phyloP scores from a whole-genome alignment of 306 rosid species.

The Quercus glauca region DNA sequence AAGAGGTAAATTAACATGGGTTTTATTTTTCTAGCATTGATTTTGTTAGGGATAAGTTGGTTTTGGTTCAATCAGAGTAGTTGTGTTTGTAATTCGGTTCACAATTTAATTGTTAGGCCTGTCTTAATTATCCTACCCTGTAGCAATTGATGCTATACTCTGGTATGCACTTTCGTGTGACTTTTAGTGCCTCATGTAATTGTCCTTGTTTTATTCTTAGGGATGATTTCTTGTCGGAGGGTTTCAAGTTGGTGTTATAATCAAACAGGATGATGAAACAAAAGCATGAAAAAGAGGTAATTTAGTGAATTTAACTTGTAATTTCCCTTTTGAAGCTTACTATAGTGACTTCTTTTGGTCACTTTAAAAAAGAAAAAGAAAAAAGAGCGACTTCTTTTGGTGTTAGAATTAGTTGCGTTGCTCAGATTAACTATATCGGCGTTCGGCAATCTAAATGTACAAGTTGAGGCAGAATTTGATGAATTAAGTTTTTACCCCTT shows the following conservation, averaged over 20 bases:
- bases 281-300: not conserved
- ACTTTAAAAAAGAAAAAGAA: not conserved
- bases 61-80: slow-evolving; percentile 14
- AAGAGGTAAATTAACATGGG: slow-evolving; percentile 35
- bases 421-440: not conserved
- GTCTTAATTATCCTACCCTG: slow-evolving; percentile 3
- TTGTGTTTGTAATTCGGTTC: not conserved
- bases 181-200: not conserved
- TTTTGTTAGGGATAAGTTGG: not conserved
- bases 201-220: slow-evolving; percentile 29
- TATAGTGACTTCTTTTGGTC: not conserved
- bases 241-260: slow-evolving; percentile 56
- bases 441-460: too few species aligned
- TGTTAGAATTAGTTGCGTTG: not conserved
- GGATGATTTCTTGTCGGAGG: slow-evolving; percentile 60
- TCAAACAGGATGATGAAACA: not conserved
- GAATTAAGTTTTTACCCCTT: not conserved
- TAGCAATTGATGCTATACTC: not conserved
- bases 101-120: slow-evolving; percentile 7
- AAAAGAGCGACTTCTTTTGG: too few species aligned
- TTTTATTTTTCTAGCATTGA: not conserved
- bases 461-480: not conserved
- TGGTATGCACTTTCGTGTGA: not conserved
- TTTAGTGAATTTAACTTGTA: not conserved
- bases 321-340: not conserved